A percentile compares a stretch with the other conserved stretches of the same genome.
Evolutionary conservation across 768 basidiomycete species (phyloP).

Genomic region (Aureoboletus auriporus): DNA sequence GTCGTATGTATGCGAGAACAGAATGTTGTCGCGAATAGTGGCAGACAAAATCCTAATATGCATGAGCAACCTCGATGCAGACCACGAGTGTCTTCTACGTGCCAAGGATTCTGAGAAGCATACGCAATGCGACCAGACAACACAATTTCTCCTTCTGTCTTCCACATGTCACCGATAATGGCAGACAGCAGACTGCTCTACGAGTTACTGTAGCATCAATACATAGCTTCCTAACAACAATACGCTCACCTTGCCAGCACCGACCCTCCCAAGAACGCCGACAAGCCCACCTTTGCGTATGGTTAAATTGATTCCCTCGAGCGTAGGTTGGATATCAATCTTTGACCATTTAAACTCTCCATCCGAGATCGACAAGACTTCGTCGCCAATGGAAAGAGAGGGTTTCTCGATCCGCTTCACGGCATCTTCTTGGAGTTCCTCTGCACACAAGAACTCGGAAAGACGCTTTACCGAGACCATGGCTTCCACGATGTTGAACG

Average conservation of each 20-base stretch:
- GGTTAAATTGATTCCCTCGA: too few species aligned
- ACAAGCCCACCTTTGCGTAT: constrained; percentile 55
- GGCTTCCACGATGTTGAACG: constrained; percentile 81
- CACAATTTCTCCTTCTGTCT: constrained; percentile 66
- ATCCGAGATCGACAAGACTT: constrained; percentile 64
- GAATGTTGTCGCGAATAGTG: constrained; percentile 84
- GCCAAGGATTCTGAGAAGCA: constrained; percentile 87
- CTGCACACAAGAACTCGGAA: constrained; percentile 66
- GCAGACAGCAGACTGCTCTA: constrained; percentile 44
- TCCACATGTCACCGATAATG: constrained; percentile 84
- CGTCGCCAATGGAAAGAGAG: constrained; percentile 57
- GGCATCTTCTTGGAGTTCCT: constrained; percentile 79
- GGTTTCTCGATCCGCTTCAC: constrained; percentile 46
- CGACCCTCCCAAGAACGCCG: constrained; percentile 85
- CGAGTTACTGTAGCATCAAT: constrained; percentile 16
- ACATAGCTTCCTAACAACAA: neutral
- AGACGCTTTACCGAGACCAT: constrained; percentile 79
- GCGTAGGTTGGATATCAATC: constrained; percentile 21
- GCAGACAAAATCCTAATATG: constrained; percentile 34
- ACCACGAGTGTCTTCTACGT: constrained; percentile 10
- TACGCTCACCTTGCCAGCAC: constrained; percentile 69
- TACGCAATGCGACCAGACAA: constrained; percentile 74
- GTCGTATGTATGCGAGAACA: constrained; percentile 88
- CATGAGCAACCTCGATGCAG: neutral
- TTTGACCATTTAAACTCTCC: constrained; percentile 84